These are phyloP conservation scores for Hypoxylon rubiginosum DNA, from an alignment of 2,329 filamentous ascomycete species.

Conservation along the genomic window DNA sequence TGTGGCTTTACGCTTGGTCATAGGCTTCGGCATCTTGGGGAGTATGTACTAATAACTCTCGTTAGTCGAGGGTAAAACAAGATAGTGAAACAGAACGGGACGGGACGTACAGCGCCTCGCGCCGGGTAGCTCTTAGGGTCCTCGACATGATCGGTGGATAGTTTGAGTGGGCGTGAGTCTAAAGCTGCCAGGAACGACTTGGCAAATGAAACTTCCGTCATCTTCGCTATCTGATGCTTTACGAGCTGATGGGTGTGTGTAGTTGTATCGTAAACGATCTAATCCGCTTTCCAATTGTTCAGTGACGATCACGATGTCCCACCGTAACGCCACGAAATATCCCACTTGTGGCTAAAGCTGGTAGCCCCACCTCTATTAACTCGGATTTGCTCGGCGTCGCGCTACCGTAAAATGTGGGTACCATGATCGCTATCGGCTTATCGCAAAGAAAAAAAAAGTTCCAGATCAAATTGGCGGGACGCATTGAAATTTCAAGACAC, in stretches of 20 bases:
- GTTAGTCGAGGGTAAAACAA: conserved; percentile 26
- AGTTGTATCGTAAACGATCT: conserved; percentile 22
- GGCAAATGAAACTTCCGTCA: conserved; percentile 89
- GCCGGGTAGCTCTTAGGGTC: conserved; percentile 84
- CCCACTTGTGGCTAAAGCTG: conserved; percentile 49
- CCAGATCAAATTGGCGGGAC: conserved; percentile 37
- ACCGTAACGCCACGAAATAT: conserved; percentile 32
- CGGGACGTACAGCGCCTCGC: conserved; percentile 76
- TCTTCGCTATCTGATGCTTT: conserved; percentile 54
- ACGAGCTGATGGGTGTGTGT: conserved; percentile 13
- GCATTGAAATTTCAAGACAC: conserved; percentile 32
- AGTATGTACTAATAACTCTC: conserved; percentile 72
- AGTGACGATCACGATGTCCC: conserved; percentile 39
- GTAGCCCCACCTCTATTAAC: neutral
- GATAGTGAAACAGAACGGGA: conserved; percentile 28
- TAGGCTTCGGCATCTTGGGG: conserved; percentile 73
- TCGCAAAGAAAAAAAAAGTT: conserved; percentile 49
- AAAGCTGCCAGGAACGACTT: conserved; percentile 85
- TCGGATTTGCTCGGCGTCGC: neutral
- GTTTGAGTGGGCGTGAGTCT: conserved; percentile 82
- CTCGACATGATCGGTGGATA: conserved; percentile 91
- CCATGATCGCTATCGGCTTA: conserved; percentile 47
- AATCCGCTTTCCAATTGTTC: conserved; percentile 14
- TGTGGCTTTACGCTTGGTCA: conserved; percentile 62
- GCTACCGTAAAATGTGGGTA: conserved; percentile 19